Evolutionary conservation across 2,329 filamentous ascomycete genomes (phyloP).

Genomic region (Macroventuria anomochaeta): DNA sequence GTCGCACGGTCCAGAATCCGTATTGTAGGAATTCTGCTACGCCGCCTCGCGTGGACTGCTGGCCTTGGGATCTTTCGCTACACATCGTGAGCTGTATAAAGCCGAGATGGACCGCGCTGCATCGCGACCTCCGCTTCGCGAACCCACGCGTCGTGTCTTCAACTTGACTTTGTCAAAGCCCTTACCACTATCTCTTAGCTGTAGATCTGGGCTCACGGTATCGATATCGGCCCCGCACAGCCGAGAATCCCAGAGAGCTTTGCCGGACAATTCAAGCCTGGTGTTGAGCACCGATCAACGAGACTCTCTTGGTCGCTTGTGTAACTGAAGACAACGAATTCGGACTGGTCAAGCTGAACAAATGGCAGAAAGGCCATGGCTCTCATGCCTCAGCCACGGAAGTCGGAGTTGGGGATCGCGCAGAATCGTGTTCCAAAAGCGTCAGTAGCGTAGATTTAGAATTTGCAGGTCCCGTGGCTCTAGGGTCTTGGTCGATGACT

Average conservation of each 20-base stretch:
- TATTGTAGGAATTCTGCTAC: background rate
- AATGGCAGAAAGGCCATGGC: background rate
- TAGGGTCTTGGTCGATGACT: conserved; percentile 1
- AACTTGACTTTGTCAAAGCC: background rate
- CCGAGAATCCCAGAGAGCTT: conserved; percentile 8
- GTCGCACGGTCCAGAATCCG: conserved; percentile 12
- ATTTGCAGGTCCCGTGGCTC: background rate
- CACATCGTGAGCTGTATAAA: background rate
- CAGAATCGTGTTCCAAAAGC: background rate
- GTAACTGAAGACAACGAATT: background rate
- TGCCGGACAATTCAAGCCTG: background rate
- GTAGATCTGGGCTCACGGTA: conserved; percentile 2
- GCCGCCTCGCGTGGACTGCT: background rate
- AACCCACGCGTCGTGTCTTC: conserved; percentile 5
- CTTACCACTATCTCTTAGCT: conserved; percentile 4
- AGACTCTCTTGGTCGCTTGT: background rate
- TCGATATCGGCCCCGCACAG: conserved; percentile 10
- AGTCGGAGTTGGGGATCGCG: conserved; percentile 8
- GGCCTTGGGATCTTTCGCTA: conserved; percentile 3
- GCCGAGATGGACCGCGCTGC: conserved; percentile 3
- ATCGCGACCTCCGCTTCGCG: background rate
- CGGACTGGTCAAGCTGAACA: conserved; percentile 3
- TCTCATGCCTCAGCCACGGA: conserved; percentile 2
- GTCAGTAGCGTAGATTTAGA: conserved; percentile 3
- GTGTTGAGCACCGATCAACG: background rate